phyloP scores from a whole-genome alignment of 2,329 filamentous ascomycete genomes.

The Xylariaceae sp. region DNA sequence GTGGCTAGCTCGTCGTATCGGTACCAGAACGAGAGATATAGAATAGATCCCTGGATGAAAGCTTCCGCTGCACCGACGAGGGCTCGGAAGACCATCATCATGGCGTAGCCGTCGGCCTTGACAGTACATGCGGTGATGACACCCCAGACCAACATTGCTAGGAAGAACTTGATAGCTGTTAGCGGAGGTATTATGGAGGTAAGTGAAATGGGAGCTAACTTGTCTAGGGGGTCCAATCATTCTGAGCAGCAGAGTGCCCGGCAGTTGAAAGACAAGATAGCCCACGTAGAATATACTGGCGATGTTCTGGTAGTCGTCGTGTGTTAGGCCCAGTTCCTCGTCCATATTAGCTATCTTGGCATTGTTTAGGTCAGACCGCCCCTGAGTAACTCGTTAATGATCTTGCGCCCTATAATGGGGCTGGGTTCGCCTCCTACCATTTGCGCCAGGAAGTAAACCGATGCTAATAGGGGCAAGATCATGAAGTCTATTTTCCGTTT shows the following conservation, averaged over 20 bases:
- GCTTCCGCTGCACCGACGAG: conserved; percentile 17
- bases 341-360: conserved; percentile 17
- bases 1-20: conserved; percentile 18
- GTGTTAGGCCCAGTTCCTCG: conserved; percentile 11
- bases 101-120: conserved; percentile 1
- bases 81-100: conserved; percentile 10
- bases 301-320: conserved; percentile 11
- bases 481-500: conserved; percentile 19
- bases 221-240: conserved; percentile 16
- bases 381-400: not conserved
- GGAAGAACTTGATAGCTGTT: not conserved
- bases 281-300: conserved; percentile 13
- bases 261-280: conserved; percentile 19
- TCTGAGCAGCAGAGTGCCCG: conserved; percentile 16
- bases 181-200: not conserved
- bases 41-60: conserved; percentile 14
- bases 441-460: conserved; percentile 13
- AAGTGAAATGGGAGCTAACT: conserved; percentile 1
- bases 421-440: not conserved
- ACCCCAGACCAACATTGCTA: conserved; percentile 12
- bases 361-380: conserved; percentile 18
- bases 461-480: conserved; percentile 13
- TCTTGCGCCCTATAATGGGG: not conserved
- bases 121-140: conserved; percentile 15
- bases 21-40: conserved; percentile 23